Evolutionary conservation across 129 eudicot genomes (phyloP), one percentile per base, ranked within the genome.

Genomic region (carrot (Daucus carota)): DNA sequence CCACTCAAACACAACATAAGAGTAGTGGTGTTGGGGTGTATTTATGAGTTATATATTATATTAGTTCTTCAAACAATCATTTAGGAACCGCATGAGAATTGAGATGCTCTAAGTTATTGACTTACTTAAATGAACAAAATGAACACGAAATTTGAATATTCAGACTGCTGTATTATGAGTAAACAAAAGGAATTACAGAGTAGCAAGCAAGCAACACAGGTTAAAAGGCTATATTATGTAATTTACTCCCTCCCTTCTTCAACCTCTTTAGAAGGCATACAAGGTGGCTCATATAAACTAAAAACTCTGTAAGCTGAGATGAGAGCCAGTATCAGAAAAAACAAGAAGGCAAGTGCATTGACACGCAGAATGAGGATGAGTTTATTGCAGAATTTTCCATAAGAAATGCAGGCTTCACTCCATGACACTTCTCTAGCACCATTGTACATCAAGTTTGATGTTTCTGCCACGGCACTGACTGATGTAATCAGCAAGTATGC

Each of bases 331-430:
- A 81, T 73, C 72, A 91, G 79, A 83, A 95, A 89, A 84, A 89
- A 88, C 47, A 82, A 75, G 24, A 92, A 54, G 29, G 96, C 88
- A 63, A 95, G 76, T 46, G 84, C 81, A 73, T 95, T 88, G 71
- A 88, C 81, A 45, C 74, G 80, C 85, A 95, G 72, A 60, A 88
- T 86, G 67, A 89, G 36, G 60, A 81, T 84, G 73, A 95, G 54
- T 82, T 86, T 91, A 73, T 67, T 81, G 80, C 99, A 95, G 82
- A 95, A 91, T 14, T 46, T 91, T 26, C 96, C 96, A 85, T 84
- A 95, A 18, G 97, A 78, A 71, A 68, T 77, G 76, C 99, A 95
- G 31, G 92, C 99, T 82, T 88, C 88, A 89, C 99, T 91, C 99
- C 97, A 95, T 68, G 97, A 52, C 33, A 95, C 96, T 60, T 70